Evolutionary conservation across 495 filamentous ascomycete genomes (phyloP).

Genomic region (Aspergillus leporis): DNA sequence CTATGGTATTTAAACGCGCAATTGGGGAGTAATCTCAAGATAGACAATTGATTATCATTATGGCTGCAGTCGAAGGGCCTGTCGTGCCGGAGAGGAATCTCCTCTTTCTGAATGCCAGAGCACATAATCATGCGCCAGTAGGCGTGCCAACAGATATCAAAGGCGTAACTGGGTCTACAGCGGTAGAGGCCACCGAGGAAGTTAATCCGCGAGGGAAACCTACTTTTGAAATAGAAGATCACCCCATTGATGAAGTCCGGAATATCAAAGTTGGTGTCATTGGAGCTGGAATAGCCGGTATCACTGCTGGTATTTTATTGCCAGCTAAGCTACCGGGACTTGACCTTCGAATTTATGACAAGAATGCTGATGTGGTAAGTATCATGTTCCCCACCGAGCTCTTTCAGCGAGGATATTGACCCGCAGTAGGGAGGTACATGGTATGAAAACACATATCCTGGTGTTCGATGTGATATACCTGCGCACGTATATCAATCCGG

Average conservation of each 20-base stretch:
- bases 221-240: constrained; percentile 40
- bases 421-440: constrained; percentile 50
- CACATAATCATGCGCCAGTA: not conserved
- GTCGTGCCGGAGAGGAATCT: not conserved
- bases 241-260: constrained; percentile 40
- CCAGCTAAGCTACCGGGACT: constrained; percentile 52
- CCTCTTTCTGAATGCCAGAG: not conserved
- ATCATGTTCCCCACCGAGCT: not conserved
- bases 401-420: not conserved
- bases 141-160: not conserved
- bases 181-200: not conserved
- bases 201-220: constrained; percentile 2
- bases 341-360: constrained; percentile 56
- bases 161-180: not conserved
- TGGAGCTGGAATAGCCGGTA: constrained; percentile 53
- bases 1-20: not conserved
- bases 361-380: constrained; percentile 55
- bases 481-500: constrained; percentile 69
- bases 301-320: constrained; percentile 50
- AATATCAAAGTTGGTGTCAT: constrained; percentile 53
- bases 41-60: not conserved
- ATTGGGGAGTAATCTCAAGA: not conserved
- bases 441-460: constrained; percentile 60
- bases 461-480: constrained; percentile 65
- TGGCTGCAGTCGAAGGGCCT: constrained; percentile 5